Conservation (phyloP, 768 basidiomycete genomes). For the Trametes cingulata region DNA sequence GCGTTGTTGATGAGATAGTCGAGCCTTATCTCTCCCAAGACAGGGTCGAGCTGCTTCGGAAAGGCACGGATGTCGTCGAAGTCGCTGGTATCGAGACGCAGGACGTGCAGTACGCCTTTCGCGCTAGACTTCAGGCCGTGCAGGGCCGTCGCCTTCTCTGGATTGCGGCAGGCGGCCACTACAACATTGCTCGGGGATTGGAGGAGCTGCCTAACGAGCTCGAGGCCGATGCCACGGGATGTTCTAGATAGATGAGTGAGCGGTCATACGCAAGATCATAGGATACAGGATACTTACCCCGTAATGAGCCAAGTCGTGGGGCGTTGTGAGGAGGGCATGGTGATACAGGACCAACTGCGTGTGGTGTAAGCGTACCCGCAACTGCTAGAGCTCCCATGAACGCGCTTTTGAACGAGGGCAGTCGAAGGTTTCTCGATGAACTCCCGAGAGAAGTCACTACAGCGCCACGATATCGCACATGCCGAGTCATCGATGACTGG, state of each 20-base stretch:
- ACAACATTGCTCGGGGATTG: constrained; percentile 25
- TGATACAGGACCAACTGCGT: neutral
- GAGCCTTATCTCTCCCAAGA: constrained; percentile 33
- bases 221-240: constrained; percentile 34
- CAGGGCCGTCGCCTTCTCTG: constrained; percentile 26
- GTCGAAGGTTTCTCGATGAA: too few relatives aligned
- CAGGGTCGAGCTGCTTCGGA: constrained; percentile 22
- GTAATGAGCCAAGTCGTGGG: constrained; percentile 3
- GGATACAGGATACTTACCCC: neutral
- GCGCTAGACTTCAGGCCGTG: constrained; percentile 16
- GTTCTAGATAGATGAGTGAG: constrained; percentile 20
- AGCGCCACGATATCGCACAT: too few relatives aligned
- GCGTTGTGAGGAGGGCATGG: neutral
- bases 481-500: too few relatives aligned
- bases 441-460: too few relatives aligned
- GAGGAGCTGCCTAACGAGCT: constrained; percentile 25
- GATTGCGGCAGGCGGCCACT: constrained; percentile 34
- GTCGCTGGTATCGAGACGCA: too few relatives aligned
- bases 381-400: too few relatives aligned
- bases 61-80: constrained; percentile 17
- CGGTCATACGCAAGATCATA: neutral
- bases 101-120: too few relatives aligned
- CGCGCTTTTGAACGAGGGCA: too few relatives aligned
- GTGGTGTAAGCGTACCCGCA: too few relatives aligned
- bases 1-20: constrained; percentile 43